Conservation (phyloP, 192 early-diverging fungal genomes). For the Umbelopsis sp. region DNA sequence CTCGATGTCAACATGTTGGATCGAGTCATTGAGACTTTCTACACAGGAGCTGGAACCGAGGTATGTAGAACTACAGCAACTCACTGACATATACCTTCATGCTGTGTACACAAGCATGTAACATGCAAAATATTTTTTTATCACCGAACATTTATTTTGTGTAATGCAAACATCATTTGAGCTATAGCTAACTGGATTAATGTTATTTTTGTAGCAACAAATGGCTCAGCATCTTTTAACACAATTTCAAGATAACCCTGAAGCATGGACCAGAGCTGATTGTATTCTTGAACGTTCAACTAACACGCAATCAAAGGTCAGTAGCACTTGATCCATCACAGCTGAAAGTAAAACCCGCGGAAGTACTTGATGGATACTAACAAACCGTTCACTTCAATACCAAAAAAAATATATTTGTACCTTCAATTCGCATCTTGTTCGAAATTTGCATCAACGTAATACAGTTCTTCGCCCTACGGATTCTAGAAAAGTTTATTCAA, state of each 20-base stretch:
- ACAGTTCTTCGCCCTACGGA: slow-evolving; percentile 88
- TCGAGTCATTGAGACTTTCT: slow-evolving; percentile 86
- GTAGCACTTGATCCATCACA: not conserved
- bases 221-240: slow-evolving; percentile 81
- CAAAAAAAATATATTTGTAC: not conserved
- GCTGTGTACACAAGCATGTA: not conserved
- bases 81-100: not conserved
- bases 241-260: slow-evolving; percentile 90
- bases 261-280: slow-evolving; percentile 92
- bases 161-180: not conserved
- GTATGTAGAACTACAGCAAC: slow-evolving; percentile 22
- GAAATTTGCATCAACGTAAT: not conserved
- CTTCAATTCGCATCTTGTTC: not conserved
- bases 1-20: slow-evolving; percentile 88
- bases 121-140: slow-evolving; percentile 20
- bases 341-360: not conserved
- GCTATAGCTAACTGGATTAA: not conserved
- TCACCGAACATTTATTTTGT: slow-evolving; percentile 10
- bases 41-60: slow-evolving; percentile 71
- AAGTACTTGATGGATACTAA: not conserved
- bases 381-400: not conserved
- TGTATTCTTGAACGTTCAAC: slow-evolving; percentile 80
- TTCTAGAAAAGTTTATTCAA: slow-evolving; percentile 91
- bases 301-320: slow-evolving; percentile 78
- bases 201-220: slow-evolving; percentile 64